Conservation (phyloP, 768 basidiomycete genomes). For the Polyporus arcularius region DNA sequence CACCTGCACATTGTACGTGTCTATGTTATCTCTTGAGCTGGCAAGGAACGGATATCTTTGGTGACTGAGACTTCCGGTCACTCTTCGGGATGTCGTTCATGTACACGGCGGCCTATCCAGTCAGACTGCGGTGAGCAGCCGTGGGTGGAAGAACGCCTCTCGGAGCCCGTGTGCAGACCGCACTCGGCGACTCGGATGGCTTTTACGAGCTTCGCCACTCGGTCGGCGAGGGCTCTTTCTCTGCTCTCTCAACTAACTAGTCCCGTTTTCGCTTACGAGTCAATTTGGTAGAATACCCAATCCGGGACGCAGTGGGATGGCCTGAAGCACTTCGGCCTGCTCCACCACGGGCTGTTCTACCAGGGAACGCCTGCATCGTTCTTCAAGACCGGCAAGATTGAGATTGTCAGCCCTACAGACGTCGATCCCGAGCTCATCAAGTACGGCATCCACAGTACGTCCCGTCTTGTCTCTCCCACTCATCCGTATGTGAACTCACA, state of each 20-base stretch:
- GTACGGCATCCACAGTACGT: constrained; percentile 69
- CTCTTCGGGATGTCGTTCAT: too few species aligned
- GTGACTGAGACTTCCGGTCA: too few species aligned
- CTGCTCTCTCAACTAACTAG: neutral
- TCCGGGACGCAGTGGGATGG: constrained; percentile 75
- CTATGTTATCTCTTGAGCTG: too few species aligned
- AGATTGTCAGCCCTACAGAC: constrained; percentile 47
- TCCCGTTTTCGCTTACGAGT: neutral
- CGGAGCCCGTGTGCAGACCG: too few species aligned
- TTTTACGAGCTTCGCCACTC: too few species aligned
- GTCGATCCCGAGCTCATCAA: constrained; percentile 49
- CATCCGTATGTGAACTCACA: too few species aligned
- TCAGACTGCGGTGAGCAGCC: too few species aligned
- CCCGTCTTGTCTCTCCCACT: neutral
- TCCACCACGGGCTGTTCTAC: constrained; percentile 57
- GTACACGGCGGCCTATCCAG: too few species aligned
- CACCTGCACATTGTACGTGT: constrained; percentile 24
- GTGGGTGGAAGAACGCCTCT: too few species aligned
- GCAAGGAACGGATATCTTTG: too few species aligned
- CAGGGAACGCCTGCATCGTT: constrained; percentile 51
- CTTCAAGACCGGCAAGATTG: constrained; percentile 47
- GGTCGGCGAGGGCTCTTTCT: too few species aligned
- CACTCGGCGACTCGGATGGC: too few species aligned
- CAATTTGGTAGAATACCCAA: constrained; percentile 57
- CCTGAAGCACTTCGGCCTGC: constrained; percentile 56